Base-by-base conservation (phyloP, 2,329 filamentous ascomycete genomes). In the Pseudonectria buxi region DNA sequence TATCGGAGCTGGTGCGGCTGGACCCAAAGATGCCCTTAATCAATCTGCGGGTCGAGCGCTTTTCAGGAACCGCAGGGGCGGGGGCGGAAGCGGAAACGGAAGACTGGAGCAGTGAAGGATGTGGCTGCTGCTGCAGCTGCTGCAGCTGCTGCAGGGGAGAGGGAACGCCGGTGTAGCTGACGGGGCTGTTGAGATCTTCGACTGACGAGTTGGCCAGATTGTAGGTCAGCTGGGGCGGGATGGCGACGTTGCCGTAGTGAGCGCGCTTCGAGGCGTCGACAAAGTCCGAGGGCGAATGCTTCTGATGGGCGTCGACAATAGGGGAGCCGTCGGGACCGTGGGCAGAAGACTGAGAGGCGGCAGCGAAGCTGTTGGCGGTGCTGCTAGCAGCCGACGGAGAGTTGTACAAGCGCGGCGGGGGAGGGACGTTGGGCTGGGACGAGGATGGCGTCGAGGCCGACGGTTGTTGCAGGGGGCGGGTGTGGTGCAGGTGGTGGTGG, bases 1-100 rank as follows among this genome's bases (percentile, higher is more conserved):
- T 33, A 30, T 53, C 44, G 30, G 49, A 49, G 29, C 41, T 46
- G 34, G 43, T 42, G 50, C 48, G 50, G 52, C 58, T 56, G 31
- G 63, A 63, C 45, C 67, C 63, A 37, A 76, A 66, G 44, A 76
- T 69, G 47, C 67, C 72, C 57, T 69, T 75, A 56, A 77, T 67
- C 42, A 75, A 57, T 49, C 69, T 71, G 45, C 71, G 67, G 28
- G 70, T 68, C 29, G 68, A 72, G 41, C 69, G 68, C 50, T 71
- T 71, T 40, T 73, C 58, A 35, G 57, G 55, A 30, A 54, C 37
- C 34, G 37, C 11, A 45, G 47, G 35, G 51, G 64, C 10, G 58
- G 48, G 24, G 54, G 53, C 36, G 62, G 60, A 39, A 53, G 55
- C 32, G 56, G 45, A 12, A 50, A 47, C 7, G 27, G 37, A 10